Percentiles rank a stretch among this genome's conserved stretches.
Evolutionary conservation across 495 filamentous ascomycete genomes (phyloP).

Genomic region (Podospora bellae-mahoneyi): DNA sequence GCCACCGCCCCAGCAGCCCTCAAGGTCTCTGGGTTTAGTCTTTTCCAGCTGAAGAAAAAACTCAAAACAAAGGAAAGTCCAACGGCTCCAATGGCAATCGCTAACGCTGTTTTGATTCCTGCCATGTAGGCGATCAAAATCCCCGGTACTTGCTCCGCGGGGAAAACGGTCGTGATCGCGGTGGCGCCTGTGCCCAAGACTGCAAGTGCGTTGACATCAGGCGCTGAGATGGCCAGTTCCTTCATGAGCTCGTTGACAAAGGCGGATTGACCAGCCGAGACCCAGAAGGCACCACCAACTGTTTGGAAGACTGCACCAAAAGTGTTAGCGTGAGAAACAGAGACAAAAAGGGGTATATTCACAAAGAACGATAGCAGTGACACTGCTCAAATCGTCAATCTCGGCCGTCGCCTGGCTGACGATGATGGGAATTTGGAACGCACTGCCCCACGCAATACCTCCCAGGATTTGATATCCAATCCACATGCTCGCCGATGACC

Average conservation of each 20-base stretch:
- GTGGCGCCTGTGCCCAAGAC: conserved; percentile 39
- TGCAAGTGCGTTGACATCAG: conserved; percentile 42
- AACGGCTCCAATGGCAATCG: conserved; percentile 37
- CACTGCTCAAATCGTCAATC: conserved; percentile 32
- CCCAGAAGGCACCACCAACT: conserved; percentile 47
- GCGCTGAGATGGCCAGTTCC: conserved; percentile 35
- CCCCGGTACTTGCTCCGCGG: conserved; percentile 41
- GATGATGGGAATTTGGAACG: conserved; percentile 51
- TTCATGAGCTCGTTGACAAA: conserved; percentile 46
- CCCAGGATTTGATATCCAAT: conserved; percentile 58
- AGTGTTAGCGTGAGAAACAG: neutral
- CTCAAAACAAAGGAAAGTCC: conserved; percentile 27
- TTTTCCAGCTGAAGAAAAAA: conserved; percentile 25
- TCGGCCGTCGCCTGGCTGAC: conserved; percentile 53
- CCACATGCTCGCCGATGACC: conserved; percentile 47
- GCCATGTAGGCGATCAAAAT: conserved; percentile 58
- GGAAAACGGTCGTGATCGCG: conserved; percentile 39
- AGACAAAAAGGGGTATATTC: conserved; percentile 9
- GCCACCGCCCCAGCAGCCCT: conserved; percentile 19
- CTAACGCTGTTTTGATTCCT: conserved; percentile 50
- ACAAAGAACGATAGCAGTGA: conserved; percentile 51
- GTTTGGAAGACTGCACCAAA: conserved; percentile 46
- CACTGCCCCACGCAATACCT: conserved; percentile 51
- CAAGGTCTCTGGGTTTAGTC: conserved; percentile 26
- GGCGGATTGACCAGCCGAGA: conserved; percentile 46